Base-by-base conservation (phyloP, 2,329 filamentous ascomycete species). In the Aspergillus tamarii region DNA sequence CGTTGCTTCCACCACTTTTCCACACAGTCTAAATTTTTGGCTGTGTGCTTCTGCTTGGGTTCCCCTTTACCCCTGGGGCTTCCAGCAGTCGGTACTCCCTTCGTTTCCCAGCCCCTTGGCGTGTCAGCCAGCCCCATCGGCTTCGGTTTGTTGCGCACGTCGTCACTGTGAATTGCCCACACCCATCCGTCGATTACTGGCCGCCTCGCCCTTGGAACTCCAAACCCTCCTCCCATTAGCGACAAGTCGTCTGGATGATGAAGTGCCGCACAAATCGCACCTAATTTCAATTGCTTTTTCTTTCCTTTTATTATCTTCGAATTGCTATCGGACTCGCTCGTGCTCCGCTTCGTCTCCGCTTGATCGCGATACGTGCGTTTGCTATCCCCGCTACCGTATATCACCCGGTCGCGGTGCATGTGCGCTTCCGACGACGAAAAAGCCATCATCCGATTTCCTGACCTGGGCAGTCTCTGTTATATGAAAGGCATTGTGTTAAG, bases 321-420 rank as follows among this genome's bases (percentile, higher is more conserved):
- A 67, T 69, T 69, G 66, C 64, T 41, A 63, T 57, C 62, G 57
- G 46, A 41, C 57, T 66, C 56, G 57, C 59, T 62, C 60, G 56
- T 64, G 57, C 60, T 52, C 63, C 60, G 56, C 64, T 52, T 65
- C 60, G 59, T 66, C 66, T 67, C 65, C 65, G 62, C 61, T 64
- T 67, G 67, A 66, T 70, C 69, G 72, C 72, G 70, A 69, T 70
- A 69, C 69, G 68, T 70, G 68, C 68, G 72, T 73, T 69, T 67
- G 67, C 67, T 68, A 62, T 68, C 67, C 65, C 67, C 68, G 67
- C 72, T 71, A 66, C 70, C 67, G 67, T 69, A 64, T 67, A 69
- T 63, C 65, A 59, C 70, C 69, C 71, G 71, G 72, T 72, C 71
- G 69, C 72, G 72, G 71, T 70, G 69, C 67, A 68, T 67, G 66